These are phyloP conservation scores for Arachnomyces sp. DNA, from an alignment of 2,329 filamentous ascomycete species.

Conservation along the genomic window DNA sequence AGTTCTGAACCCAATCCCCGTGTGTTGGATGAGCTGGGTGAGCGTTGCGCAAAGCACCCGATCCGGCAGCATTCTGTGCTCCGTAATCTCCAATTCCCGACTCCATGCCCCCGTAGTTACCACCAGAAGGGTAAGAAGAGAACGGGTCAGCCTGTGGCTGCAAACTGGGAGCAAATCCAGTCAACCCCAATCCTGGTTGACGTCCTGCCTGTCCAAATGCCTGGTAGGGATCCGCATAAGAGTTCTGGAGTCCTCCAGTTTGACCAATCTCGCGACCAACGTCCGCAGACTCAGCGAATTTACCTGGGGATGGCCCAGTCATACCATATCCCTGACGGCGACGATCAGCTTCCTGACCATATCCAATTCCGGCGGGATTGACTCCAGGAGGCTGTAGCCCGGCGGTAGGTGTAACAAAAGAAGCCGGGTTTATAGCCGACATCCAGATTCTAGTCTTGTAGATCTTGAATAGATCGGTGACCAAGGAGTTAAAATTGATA, in stretches of 20 bases:
- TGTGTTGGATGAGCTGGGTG: constrained; percentile 27
- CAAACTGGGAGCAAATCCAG: constrained; percentile 19
- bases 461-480: constrained; percentile 96
- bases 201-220: constrained; percentile 24
- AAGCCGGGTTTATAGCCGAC: constrained; percentile 96
- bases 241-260: constrained; percentile 22
- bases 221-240: constrained; percentile 32
- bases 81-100: constrained; percentile 25
- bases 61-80: constrained; percentile 24
- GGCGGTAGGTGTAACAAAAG: constrained; percentile 72
- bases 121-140: constrained; percentile 23
- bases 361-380: constrained; percentile 59
- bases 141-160: constrained; percentile 29
- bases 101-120: constrained; percentile 32
- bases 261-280: constrained; percentile 1
- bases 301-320: constrained; percentile 10
- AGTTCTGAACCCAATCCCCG: constrained; percentile 54
- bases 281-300: constrained; percentile 17
- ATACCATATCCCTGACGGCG: constrained; percentile 23
- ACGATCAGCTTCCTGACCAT: constrained; percentile 33
- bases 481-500: constrained; percentile 97
- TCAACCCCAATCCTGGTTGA: constrained; percentile 24
- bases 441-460: constrained; percentile 99
- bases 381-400: constrained; percentile 62
- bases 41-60: constrained; percentile 23